phyloP scores from a whole-genome alignment of 2,329 filamentous ascomycete species.

The Pseudophaeomoniella oleicola region DNA sequence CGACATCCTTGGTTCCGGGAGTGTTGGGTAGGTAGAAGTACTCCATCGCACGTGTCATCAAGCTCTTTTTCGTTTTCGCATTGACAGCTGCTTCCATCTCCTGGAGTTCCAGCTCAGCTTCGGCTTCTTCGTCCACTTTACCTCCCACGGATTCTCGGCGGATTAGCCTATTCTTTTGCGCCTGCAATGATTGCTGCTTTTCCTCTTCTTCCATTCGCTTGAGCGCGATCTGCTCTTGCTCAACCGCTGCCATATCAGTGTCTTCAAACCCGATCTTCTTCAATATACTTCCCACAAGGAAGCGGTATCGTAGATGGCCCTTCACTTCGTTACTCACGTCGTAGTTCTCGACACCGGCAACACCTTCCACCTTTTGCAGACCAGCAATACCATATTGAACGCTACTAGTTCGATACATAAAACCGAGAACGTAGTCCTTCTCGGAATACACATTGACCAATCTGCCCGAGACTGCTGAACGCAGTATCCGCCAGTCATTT shows the following conservation, averaged over 20 bases:
- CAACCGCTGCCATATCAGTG: slow-evolving; percentile 32
- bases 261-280: slow-evolving; percentile 56
- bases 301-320: slow-evolving; percentile 58
- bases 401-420: slow-evolving; percentile 73
- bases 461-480: slow-evolving; percentile 64
- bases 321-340: slow-evolving; percentile 50
- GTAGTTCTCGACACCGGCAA: slow-evolving; percentile 44
- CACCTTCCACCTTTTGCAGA: slow-evolving; percentile 52
- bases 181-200: slow-evolving; percentile 14
- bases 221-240: slow-evolving; percentile 27
- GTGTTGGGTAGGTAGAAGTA: slow-evolving; percentile 12
- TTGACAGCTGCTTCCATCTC: slow-evolving; percentile 12
- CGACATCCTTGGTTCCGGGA: slow-evolving; percentile 10
- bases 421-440: slow-evolving; percentile 76
- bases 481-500: slow-evolving; percentile 60
- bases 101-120: slow-evolving; percentile 12
- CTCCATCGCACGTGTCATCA: slow-evolving; percentile 11
- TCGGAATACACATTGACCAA: slow-evolving; percentile 80
- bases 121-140: slow-evolving; percentile 12
- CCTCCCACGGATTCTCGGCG: slow-evolving; percentile 10
- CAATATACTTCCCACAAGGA: slow-evolving; percentile 51
- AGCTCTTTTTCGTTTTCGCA: slow-evolving; percentile 13
- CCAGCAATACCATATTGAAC: slow-evolving; percentile 75
- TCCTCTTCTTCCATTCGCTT: slow-evolving; percentile 22
- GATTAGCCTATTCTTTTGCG: slow-evolving; percentile 10